These are phyloP conservation scores for Talaromyces stipitatus DNA, from an alignment of 495 filamentous ascomycete species.

Conservation along the genomic window DNA sequence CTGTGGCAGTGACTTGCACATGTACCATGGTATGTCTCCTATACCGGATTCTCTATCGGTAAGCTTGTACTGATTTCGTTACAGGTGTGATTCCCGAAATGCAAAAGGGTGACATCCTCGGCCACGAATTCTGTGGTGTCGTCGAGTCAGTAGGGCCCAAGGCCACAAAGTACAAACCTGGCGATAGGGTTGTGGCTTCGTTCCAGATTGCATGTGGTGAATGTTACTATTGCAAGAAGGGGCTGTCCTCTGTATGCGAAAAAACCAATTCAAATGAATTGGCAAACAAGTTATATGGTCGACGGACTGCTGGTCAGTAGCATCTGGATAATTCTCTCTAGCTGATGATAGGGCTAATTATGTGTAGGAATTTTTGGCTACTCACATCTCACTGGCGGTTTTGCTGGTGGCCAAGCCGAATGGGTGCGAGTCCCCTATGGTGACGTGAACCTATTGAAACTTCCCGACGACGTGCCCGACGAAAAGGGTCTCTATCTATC, in stretches of 20 bases:
- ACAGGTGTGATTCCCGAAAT: conserved; percentile 13
- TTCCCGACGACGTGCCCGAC: conserved; percentile 76
- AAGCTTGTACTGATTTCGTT: conserved; percentile 1
- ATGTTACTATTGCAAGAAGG: conserved; percentile 72
- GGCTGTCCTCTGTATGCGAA: conserved; percentile 70
- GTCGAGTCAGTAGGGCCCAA: conserved; percentile 62
- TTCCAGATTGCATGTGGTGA: conserved; percentile 72
- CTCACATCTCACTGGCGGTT: conserved; percentile 72
- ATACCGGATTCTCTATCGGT: not conserved
- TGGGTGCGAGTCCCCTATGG: conserved; percentile 77
- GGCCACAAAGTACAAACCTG: conserved; percentile 51
- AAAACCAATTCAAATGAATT: conserved; percentile 66
- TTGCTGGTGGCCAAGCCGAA: conserved; percentile 84
- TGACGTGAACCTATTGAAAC: conserved; percentile 73
- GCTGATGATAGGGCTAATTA: not conserved
- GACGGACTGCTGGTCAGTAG: conserved; percentile 58
- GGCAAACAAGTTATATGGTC: conserved; percentile 65
- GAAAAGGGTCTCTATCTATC: conserved; percentile 81
- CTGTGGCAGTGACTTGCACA: conserved; percentile 80
- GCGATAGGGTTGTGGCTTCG: conserved; percentile 73
- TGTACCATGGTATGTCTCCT: conserved; percentile 53
- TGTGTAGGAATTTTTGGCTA: conserved; percentile 42
- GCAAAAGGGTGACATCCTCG: conserved; percentile 77
- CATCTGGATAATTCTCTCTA: no score
- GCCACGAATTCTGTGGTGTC: conserved; percentile 83